A percentile compares a stretch with the other conserved stretches of the same genome.
phyloP scores from a whole-genome alignment of 2,329 filamentous ascomycete genomes.

The Eutypa lata region DNA sequence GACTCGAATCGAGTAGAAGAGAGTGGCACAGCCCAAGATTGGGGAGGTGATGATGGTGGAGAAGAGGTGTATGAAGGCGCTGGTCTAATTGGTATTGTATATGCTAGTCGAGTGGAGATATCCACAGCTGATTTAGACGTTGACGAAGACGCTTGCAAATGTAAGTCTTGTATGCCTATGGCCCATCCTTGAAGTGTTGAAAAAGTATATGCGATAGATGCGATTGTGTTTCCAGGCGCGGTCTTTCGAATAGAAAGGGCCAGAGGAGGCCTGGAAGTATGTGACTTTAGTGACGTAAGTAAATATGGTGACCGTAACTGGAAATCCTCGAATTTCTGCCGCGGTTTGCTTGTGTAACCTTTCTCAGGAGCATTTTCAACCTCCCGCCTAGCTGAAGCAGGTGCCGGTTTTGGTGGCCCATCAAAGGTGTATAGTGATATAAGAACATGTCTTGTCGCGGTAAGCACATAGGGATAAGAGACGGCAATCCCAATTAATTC shows the following conservation, averaged over 20 bases:
- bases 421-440: slow-evolving; percentile 74
- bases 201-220: slow-evolving; percentile 83
- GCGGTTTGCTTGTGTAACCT: background rate
- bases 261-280: slow-evolving; percentile 73
- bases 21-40: background rate
- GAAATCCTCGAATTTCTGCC: background rate
- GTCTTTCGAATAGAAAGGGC: slow-evolving; percentile 78
- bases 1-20: slow-evolving; percentile 6
- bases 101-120: slow-evolving; percentile 39
- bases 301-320: slow-evolving; percentile 48
- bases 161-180: slow-evolving; percentile 86
- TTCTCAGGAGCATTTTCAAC: background rate
- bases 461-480: slow-evolving; percentile 72
- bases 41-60: slow-evolving; percentile 23
- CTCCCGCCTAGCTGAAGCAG: background rate
- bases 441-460: slow-evolving; percentile 70
- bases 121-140: slow-evolving; percentile 22
- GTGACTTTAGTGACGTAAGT: slow-evolving; percentile 75
- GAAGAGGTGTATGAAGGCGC: slow-evolving; percentile 12
- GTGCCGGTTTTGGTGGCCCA: slow-evolving; percentile 14
- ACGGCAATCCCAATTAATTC: slow-evolving; percentile 69
- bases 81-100: slow-evolving; percentile 30
- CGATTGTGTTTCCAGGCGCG: slow-evolving; percentile 57
- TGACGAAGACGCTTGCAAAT: slow-evolving; percentile 45
- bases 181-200: slow-evolving; percentile 80